Base-by-base conservation (phyloP, 2,329 filamentous ascomycete species). In the Intubia oerlemansii region DNA sequence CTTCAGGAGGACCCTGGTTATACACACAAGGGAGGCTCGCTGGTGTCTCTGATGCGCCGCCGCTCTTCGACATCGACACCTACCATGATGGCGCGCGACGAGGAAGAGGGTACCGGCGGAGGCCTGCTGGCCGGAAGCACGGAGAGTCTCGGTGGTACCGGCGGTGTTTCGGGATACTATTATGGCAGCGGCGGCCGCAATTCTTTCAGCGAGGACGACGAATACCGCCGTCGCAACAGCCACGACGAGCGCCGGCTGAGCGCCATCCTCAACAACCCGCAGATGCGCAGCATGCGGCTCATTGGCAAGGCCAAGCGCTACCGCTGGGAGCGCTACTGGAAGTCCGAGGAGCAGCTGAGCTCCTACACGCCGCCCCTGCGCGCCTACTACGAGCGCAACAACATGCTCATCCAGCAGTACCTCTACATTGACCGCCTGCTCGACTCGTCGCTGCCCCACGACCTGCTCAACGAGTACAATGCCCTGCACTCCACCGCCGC, bases 301-400 rank as follows among this genome's bases (percentile, higher is more conserved):
- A 91, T 93, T 46, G 85, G 85, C 24, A 79, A 79, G 41, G 80
- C 67, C 39, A 93, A 88, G 46, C 58, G 79, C 35, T 92, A 91
- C 51, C 65, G 65, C 36, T 93, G 82, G 75, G 74, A 82, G 44
- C 64, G 62, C 35, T 93, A 92, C 47, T 91, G 78, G 66, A 90
- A 79, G 48, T 66, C 68, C 0, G 70, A 82, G 17, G 72, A 76
- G 17, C 63, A 90, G 44, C 55, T 93, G 37, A 64, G 64, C 38
- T 45, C 51, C 32, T 74, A 90, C 63, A 66, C 63, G 43, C 76
- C 73, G 46, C 60, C 69, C n/a, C 50, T 90, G 64, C 76, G 82
- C 26, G 45, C 73, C 43, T 93, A 92, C 53, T 91, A 95, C 44
- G 74, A 90, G 55, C 69, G 79, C 24, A 85, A 73, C 44, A 95